Conservation (phyloP, 2,329 filamentous ascomycete genomes). For the Falciphora oryzae region DNA sequence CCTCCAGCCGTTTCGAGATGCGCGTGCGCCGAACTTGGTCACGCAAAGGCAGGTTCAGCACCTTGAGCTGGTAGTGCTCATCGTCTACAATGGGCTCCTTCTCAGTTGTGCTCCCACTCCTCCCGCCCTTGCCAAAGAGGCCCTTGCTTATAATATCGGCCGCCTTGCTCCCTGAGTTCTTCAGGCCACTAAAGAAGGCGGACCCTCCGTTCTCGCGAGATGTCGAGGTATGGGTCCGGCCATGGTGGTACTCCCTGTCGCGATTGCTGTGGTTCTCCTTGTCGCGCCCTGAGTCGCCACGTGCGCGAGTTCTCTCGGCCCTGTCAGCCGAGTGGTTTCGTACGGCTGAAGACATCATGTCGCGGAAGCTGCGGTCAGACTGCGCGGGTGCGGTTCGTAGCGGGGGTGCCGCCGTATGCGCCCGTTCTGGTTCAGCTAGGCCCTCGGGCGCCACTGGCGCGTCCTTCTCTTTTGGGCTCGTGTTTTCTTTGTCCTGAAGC, state of each 20-base stretch:
- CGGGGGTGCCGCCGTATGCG: slow-evolving; percentile 30
- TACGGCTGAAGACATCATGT: slow-evolving; percentile 58
- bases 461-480: slow-evolving; percentile 29
- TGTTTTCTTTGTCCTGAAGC: slow-evolving; percentile 40
- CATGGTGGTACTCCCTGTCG: slow-evolving; percentile 36
- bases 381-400: slow-evolving; percentile 58
- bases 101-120: slow-evolving; percentile 65
- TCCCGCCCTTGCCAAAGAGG: slow-evolving; percentile 71
- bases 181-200: slow-evolving; percentile 67
- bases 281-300: slow-evolving; percentile 32
- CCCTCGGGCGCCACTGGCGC: slow-evolving; percentile 20
- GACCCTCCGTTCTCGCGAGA: slow-evolving; percentile 56
- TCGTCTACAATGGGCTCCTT: slow-evolving; percentile 64
- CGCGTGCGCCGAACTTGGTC: slow-evolving; percentile 87
- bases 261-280: slow-evolving; percentile 22
- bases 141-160: slow-evolving; percentile 79
- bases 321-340: slow-evolving; percentile 73
- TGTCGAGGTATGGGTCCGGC: slow-evolving; percentile 45
- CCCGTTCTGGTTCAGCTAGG: slow-evolving; percentile 31
- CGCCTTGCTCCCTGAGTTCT: slow-evolving; percentile 65
- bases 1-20: slow-evolving; percentile 83
- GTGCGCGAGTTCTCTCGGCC: slow-evolving; percentile 54
- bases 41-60: slow-evolving; percentile 79
- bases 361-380: slow-evolving; percentile 61
- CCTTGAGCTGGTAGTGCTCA: slow-evolving; percentile 76